Evolutionary conservation across 2,329 filamentous ascomycete species (phyloP).

Genomic region (Trichoderma sp.): DNA sequence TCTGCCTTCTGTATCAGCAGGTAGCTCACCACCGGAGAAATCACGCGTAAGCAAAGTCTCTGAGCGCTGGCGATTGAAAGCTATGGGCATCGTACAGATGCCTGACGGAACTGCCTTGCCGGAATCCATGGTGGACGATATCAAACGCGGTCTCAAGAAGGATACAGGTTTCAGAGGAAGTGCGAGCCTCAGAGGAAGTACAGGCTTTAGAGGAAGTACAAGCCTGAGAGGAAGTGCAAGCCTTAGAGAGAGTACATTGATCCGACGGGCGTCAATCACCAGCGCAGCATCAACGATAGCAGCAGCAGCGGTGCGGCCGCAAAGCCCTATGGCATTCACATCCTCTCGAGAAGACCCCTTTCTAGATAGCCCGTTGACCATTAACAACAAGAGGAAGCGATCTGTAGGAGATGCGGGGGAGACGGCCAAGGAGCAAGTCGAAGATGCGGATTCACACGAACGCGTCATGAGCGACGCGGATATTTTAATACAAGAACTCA

Average conservation of each 20-base stretch:
- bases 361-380: background rate
- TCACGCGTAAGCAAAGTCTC: constrained; percentile 39
- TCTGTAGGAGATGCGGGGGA: constrained; percentile 20
- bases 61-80: constrained; percentile 47
- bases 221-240: background rate
- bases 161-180: constrained; percentile 30
- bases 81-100: constrained; percentile 53
- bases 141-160: constrained; percentile 41
- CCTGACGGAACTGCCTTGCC: constrained; percentile 53
- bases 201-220: background rate
- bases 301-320: background rate
- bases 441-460: constrained; percentile 30
- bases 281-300: background rate
- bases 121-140: constrained; percentile 49
- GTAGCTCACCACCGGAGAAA: constrained; percentile 28
- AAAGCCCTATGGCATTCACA: constrained; percentile 3
- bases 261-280: constrained; percentile 17
- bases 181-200: background rate
- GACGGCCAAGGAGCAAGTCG: background rate
- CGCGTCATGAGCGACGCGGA: constrained; percentile 45
- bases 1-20: constrained; percentile 35
- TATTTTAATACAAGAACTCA: constrained; percentile 41
- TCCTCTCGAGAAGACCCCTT: background rate
- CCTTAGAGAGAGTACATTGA: constrained; percentile 27
- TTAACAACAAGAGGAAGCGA: constrained; percentile 28